Evolutionary conservation across 2,329 filamentous ascomycete species (phyloP).

Genomic region (Cytospora piceicola): DNA sequence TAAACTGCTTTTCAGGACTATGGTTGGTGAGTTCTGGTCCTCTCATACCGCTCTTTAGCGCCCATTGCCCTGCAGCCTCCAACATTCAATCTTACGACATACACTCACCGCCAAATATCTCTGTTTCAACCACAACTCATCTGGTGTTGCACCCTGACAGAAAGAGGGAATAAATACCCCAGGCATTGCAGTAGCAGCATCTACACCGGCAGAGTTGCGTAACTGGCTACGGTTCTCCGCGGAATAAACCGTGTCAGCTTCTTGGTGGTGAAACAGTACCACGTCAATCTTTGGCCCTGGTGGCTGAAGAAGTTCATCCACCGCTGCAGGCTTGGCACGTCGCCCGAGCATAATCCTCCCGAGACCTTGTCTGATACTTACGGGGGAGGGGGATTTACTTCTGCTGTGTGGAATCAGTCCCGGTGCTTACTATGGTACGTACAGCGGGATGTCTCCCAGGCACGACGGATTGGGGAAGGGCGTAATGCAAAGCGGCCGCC

Average conservation of each 20-base stretch:
- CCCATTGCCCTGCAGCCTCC: constrained; percentile 15
- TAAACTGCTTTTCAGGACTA: too few species aligned
- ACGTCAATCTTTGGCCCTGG: not conserved
- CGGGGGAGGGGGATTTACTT: not conserved
- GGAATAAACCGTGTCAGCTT: not conserved
- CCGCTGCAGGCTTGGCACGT: constrained; percentile 4
- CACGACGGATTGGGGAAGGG: too few species aligned
- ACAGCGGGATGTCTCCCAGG: not conserved
- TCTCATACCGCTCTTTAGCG: not conserved
- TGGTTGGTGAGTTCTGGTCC: not conserved
- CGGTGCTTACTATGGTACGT: not conserved
- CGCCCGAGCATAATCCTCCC: not conserved
- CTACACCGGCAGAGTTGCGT: not conserved
- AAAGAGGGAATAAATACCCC: not conserved
- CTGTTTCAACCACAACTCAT: not conserved
- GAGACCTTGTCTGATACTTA: not conserved
- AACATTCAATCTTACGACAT: not conserved
- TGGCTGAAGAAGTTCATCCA: not conserved
- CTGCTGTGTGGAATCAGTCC: not conserved
- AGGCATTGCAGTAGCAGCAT: not conserved
- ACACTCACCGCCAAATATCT: not conserved
- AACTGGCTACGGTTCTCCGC: not conserved
- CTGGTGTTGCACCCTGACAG: not conserved
- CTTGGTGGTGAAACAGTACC: not conserved
- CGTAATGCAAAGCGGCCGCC: not conserved